A percentile compares a stretch with the other conserved stretches of the same genome.
phyloP scores from a whole-genome alignment of 768 basidiomycete species.

The Pulveroboletus sp. region DNA sequence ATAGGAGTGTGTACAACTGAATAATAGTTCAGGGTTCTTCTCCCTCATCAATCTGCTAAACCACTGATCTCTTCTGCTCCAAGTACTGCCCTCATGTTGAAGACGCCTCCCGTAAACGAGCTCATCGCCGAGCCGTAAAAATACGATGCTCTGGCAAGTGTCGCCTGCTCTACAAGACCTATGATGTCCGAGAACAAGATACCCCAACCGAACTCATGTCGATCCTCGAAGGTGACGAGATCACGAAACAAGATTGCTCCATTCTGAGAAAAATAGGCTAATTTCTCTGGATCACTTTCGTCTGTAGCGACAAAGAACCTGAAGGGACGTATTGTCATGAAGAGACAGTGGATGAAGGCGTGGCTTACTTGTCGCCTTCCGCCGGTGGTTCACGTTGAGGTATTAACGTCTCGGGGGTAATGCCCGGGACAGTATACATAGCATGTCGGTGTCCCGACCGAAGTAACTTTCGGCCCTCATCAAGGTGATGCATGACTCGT shows the following conservation, averaged over 20 bases:
- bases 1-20: background rate
- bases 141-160: constrained; percentile 32
- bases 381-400: constrained; percentile 15
- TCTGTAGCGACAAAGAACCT: constrained; percentile 35
- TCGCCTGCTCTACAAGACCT: constrained; percentile 38
- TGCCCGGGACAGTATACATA: constrained; percentile 16
- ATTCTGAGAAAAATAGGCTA: constrained; percentile 27
- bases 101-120: constrained; percentile 37
- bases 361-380: constrained; percentile 15
- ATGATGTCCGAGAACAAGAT: constrained; percentile 37
- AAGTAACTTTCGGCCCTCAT: constrained; percentile 27
- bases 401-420: constrained; percentile 8
- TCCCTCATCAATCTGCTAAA: constrained; percentile 31
- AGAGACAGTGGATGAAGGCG: background rate
- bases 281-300: constrained; percentile 31
- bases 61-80: constrained; percentile 31
- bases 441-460: constrained; percentile 12
- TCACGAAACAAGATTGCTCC: constrained; percentile 37
- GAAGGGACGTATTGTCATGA: background rate
- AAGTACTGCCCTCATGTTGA: constrained; percentile 34
- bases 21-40: background rate
- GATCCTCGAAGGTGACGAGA: constrained; percentile 37
- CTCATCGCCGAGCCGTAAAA: constrained; percentile 38
- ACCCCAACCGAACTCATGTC: constrained; percentile 36
- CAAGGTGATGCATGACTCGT: constrained; percentile 30